Base-by-base conservation (phyloP, 2,329 filamentous ascomycete species). In the Calonectria leucothoes region DNA sequence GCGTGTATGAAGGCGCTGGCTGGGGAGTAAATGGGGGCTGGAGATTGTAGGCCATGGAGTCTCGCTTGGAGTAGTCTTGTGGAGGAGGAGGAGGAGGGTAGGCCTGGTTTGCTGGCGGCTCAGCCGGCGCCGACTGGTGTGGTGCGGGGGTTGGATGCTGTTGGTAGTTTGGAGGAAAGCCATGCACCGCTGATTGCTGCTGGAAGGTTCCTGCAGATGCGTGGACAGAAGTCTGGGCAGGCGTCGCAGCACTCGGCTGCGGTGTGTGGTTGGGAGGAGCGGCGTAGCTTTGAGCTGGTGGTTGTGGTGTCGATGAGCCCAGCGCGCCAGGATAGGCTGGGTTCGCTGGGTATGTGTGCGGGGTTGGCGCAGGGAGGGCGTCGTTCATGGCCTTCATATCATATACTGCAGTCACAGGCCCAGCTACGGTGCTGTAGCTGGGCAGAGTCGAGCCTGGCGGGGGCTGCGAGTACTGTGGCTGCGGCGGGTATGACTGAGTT, bases 11-110 rank as follows among this genome's bases (percentile, higher is more conserved):
- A 39, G 27, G 12, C 33, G 12, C 39, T 12, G 67, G 65, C 1
- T 78, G 77, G 12, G 77, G 72, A 3, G 77, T 69, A 12, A 76
- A 74, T 0, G 68, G 33, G 0, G 69, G 49, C 6, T 76, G 76
- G 0, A 69, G 57, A 4, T 12, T 61, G 11, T 15, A 59, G 6
- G 70, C 7, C 3, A 59, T 17, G 0, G 77, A 78, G 4, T 70
- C 39, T n/a, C 72, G 59, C 55, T 70, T 75, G 6, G 33, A 42
- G 1, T 57, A 10, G 0, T 77, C 51, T 6, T 27, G 25, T 0
- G 64, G 29, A 1, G 55, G 63, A 2, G 65, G 63, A 4, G 66
- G 55, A 4, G 17, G 37, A 14, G 61, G 70, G 1, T 65, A 64
- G 48, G 1, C n/a, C 12, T 42, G 15, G 17, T 1, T 33, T 35